Evolutionary conservation across 768 basidiomycete species (phyloP).

Genomic region (Mycena indigotica): DNA sequence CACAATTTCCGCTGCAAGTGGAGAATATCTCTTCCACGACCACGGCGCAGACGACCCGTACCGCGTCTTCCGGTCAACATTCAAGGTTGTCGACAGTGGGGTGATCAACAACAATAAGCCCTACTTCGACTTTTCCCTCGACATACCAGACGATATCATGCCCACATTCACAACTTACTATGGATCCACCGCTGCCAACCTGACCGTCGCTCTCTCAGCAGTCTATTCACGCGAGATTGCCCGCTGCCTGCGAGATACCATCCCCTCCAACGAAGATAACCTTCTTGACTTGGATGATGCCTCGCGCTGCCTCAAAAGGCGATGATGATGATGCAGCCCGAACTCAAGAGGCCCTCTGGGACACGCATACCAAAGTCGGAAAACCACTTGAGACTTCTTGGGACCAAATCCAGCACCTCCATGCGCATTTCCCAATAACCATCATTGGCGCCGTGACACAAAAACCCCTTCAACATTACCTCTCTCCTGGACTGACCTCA

Average conservation of each 20-base stretch:
- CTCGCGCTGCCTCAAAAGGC: no score
- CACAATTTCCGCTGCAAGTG: neutral
- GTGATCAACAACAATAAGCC: neutral
- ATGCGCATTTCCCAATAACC: neutral
- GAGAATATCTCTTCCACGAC: neutral
- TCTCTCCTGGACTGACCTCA: neutral
- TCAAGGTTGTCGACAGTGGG: neutral
- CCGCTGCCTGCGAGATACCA: neutral
- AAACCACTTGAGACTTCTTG: neutral
- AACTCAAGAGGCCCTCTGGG: conserved; percentile 2
- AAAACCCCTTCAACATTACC: neutral
- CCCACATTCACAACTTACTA: conserved; percentile 7
- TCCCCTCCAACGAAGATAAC: neutral
- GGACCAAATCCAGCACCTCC: no score
- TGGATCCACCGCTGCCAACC: neutral
- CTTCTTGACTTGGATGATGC: neutral
- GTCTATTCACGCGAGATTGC: neutral
- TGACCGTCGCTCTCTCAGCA: neutral
- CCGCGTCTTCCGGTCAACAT: neutral
- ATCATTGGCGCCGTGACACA: neutral
- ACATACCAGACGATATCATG: neutral
- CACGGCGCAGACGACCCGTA: neutral
- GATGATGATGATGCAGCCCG: neutral
- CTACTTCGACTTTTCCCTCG: conserved; percentile 1
- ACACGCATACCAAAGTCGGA: conserved; percentile 3